phyloP scores from a whole-genome alignment of 2,329 filamentous ascomycete genomes.

The Aurifilum marmelostoma region DNA sequence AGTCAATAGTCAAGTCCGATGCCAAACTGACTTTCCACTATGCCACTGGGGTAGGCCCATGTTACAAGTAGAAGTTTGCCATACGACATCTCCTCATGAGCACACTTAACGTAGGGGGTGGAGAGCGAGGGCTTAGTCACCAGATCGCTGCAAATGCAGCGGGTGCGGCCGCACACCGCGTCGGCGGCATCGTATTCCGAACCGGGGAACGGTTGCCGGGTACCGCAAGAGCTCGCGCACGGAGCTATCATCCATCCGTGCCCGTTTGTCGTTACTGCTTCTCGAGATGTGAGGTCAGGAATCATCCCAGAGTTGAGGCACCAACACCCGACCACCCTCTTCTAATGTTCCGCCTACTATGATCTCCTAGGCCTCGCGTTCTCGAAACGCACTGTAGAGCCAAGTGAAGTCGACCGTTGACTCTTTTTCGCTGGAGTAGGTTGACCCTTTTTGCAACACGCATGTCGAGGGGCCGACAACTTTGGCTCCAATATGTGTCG shows the following conservation, averaged over 20 bases:
- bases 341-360: background rate
- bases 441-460: background rate
- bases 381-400: background rate
- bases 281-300: background rate
- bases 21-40: background rate
- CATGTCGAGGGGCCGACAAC: background rate
- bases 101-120: background rate
- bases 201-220: background rate
- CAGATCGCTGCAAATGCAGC: background rate
- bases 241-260: background rate
- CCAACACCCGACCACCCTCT: background rate
- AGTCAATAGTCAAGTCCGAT: background rate
- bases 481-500: background rate
- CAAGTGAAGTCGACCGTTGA: background rate
- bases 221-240: background rate
- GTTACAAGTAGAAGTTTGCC: background rate
- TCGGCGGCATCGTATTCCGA: conserved; percentile 8
- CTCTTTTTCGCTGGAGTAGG: background rate
- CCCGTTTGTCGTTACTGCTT: background rate
- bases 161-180: conserved; percentile 4
- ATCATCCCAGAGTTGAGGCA: background rate
- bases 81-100: background rate
- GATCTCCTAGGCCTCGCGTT: background rate
- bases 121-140: background rate
- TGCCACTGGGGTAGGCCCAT: background rate